Evolutionary conservation across 2,329 filamentous ascomycete species (phyloP).

Genomic region (Rhinocladiella mackenziei): DNA sequence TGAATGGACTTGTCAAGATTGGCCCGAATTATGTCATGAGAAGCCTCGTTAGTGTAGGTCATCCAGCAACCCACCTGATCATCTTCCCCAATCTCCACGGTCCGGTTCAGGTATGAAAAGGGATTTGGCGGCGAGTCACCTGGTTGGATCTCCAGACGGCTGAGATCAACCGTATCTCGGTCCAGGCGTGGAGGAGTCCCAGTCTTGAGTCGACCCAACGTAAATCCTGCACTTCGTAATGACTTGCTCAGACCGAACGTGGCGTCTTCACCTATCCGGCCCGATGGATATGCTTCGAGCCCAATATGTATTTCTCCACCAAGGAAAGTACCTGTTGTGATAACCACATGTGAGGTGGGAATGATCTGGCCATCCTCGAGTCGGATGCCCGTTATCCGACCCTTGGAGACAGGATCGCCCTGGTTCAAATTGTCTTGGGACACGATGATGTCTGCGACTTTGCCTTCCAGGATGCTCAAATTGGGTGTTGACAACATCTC

Average conservation of each 20-base stretch:
- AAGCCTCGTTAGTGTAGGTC: slow-evolving; percentile 77
- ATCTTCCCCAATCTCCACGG: slow-evolving; percentile 63
- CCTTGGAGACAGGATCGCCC: slow-evolving; percentile 53
- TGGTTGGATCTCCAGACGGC: slow-evolving; percentile 64
- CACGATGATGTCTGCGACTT: slow-evolving; percentile 85
- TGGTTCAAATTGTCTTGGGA: slow-evolving; percentile 48
- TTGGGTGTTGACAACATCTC: slow-evolving; percentile 76
- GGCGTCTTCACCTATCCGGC: slow-evolving; percentile 88
- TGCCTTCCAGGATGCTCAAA: slow-evolving; percentile 75
- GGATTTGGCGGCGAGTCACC: slow-evolving; percentile 84
- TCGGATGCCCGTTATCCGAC: slow-evolving; percentile 76
- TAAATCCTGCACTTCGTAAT: slow-evolving; percentile 79
- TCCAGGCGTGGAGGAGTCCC: slow-evolving; percentile 89
- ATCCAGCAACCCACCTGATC: slow-evolving; percentile 81
- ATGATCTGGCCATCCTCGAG: slow-evolving; percentile 85
- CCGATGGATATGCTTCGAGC: slow-evolving; percentile 75
- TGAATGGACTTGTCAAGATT: slow-evolving; percentile 97
- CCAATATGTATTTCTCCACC: slow-evolving; percentile 97
- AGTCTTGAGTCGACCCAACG: slow-evolving; percentile 86
- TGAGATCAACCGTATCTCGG: slow-evolving; percentile 75
- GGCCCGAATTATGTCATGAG: slow-evolving; percentile 77
- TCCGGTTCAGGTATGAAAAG: slow-evolving; percentile 84
- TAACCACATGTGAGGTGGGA: slow-evolving; percentile 74
- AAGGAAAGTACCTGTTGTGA: slow-evolving; percentile 93
- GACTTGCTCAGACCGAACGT: slow-evolving; percentile 92